Conservation (phyloP, 1,139 yeast genomes). For the Eremothecium gossypii region DNA sequence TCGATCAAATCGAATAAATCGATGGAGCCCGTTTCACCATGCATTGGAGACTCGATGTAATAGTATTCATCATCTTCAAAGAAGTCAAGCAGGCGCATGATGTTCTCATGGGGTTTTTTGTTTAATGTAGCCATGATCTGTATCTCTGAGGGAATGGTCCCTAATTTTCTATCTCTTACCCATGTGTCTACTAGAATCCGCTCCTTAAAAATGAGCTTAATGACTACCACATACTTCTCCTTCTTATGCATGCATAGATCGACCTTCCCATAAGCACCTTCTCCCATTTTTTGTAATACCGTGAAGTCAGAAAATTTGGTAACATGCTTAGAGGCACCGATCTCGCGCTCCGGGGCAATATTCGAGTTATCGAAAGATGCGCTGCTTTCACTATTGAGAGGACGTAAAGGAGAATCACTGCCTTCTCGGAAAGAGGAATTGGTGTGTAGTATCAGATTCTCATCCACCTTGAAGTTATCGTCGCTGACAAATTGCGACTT, state of each 20-base stretch:
- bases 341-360: conserved; percentile 15
- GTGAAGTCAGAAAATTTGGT: conserved; percentile 65
- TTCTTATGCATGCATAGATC: conserved; percentile 63
- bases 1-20: conserved; percentile 90
- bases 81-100: conserved; percentile 74
- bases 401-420: neutral
- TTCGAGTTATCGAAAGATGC: neutral
- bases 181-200: conserved; percentile 92
- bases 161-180: conserved; percentile 85
- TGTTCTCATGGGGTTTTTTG: conserved; percentile 74
- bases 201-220: conserved; percentile 86
- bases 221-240: conserved; percentile 52
- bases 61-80: conserved; percentile 86
- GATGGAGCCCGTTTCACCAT: conserved; percentile 79
- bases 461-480: conserved; percentile 24
- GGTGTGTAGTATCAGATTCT: conserved; percentile 20
- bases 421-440: conserved; percentile 11
- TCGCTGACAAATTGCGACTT: conserved; percentile 26
- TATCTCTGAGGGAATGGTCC: conserved; percentile 91
- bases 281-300: conserved; percentile 74
- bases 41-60: conserved; percentile 84
- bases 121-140: conserved; percentile 79
- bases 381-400: neutral
- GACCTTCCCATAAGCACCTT: conserved; percentile 95
- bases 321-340: conserved; percentile 53